Base-by-base conservation (phyloP, 2,329 filamentous ascomycete genomes). In the Didymella lethalis region DNA sequence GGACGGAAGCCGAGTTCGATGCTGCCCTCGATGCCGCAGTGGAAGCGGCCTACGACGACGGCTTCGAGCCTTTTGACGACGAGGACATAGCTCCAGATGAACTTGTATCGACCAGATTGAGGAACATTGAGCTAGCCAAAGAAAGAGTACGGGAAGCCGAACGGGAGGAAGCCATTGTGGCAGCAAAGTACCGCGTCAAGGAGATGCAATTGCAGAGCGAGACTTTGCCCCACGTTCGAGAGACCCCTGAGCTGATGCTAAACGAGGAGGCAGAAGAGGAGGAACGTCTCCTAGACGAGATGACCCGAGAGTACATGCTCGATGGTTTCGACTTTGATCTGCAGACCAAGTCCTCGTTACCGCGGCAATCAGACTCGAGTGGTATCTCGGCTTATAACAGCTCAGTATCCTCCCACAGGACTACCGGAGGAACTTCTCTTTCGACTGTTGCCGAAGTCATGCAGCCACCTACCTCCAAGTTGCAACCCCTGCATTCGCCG, bases 31-130 rank as follows among this genome's bases (percentile, higher is more conserved):
- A 98, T 78, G 94, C 93, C 25, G 95, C 95, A 14, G 93, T 98
- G 8, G 95, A 98, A 77, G 94, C 94, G 49, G 95, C 94, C 5
- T 99, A 98, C 75, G 90, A 97, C 74, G 93, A 97, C 63, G 91
- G 91, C 0, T 91, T 92, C 63, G 93, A 97, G 72, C 90, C 90
- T 4, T 87, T 85, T 75, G 79, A 81, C 25, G 77, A 82, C 28
- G 23, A 81, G 85, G 8, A 82, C 81, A 57, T 68, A 59, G 64
- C 69, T 25, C 64, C 73, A 26, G 65, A 69, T 14, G 73, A 77
- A 57, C 62, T 72, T 68, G 63, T 71, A 65, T 61, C 80, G 71
- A 62, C 70, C 52, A 66, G 72, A 60, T 36, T 79, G 66, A 83
- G 85, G 40, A 89, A 87, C 66, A 88, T 93, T 4, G 90, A 94